A percentile compares a stretch with the other conserved stretches of the same genome.
phyloP scores from a whole-genome alignment of 768 basidiomycete species.

The Naganishia vishniacii region DNA sequence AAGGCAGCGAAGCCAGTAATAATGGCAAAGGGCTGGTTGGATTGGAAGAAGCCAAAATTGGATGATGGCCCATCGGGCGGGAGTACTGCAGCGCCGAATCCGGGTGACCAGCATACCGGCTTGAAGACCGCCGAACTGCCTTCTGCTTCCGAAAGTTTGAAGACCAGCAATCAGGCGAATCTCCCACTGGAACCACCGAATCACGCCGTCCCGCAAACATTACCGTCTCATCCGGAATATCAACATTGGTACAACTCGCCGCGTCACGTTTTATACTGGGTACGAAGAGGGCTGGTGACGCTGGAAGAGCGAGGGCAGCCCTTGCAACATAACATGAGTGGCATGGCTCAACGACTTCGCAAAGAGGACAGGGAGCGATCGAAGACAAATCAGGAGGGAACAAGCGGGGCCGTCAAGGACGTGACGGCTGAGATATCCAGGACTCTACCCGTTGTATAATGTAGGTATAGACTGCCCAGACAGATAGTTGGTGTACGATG shows the following conservation, averaged over 20 bases:
- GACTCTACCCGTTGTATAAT: too few relatives aligned
- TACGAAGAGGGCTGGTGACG: conserved; percentile 24
- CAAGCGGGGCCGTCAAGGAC: neutral
- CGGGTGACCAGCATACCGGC: neutral
- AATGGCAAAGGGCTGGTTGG: too few relatives aligned
- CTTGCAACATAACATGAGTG: neutral
- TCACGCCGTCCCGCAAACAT: neutral
- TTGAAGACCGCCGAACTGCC: too few relatives aligned
- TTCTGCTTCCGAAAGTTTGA: too few relatives aligned
- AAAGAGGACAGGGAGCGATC: neutral
- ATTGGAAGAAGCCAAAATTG: neutral
- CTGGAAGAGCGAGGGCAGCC: conserved; percentile 19
- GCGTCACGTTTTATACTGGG: conserved; percentile 26
- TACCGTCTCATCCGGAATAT: conserved; percentile 19
- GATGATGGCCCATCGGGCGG: neutral
- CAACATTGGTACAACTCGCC: conserved; percentile 28
- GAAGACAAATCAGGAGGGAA: neutral
- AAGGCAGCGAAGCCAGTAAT: too few relatives aligned
- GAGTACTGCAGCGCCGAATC: neutral
- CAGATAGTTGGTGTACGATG: too few relatives aligned
- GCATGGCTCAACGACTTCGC: neutral
- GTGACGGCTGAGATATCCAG: neutral
- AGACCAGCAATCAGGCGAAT: neutral
- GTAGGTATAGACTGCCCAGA: too few relatives aligned
- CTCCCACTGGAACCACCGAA: neutral